Percentiles rank a stretch among this genome's conserved stretches.
Conservation (phyloP, 2,329 filamentous ascomycete genomes). For the Chaetomiaceae sp. region DNA sequence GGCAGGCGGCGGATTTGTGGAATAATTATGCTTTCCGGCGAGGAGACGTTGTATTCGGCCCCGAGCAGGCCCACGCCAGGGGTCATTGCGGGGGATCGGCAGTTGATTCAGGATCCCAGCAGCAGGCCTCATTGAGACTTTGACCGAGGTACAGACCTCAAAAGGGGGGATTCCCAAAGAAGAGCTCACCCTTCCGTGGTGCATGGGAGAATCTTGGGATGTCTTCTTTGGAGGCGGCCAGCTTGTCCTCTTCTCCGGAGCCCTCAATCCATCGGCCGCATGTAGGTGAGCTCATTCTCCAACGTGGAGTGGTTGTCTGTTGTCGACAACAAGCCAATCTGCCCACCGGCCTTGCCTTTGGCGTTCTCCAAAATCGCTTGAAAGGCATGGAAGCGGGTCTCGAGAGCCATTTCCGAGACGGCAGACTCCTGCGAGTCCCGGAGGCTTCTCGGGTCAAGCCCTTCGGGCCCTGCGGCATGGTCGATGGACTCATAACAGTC, state of each 20-base stretch:
- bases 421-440: constrained; percentile 32
- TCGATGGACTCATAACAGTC: background rate
- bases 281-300: constrained; percentile 32
- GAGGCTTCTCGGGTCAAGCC: constrained; percentile 19
- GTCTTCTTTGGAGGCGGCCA: too few species aligned
- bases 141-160: background rate
- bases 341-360: constrained; percentile 9
- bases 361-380: constrained; percentile 28
- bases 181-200: background rate
- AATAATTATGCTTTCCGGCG: constrained; percentile 11
- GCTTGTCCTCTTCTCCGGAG: background rate
- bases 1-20: constrained; percentile 18
- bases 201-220: background rate
- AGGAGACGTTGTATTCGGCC: constrained; percentile 7
- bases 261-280: background rate
- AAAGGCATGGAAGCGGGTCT: constrained; percentile 32
- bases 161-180: background rate
- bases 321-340: constrained; percentile 37
- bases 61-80: background rate
- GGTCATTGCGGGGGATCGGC: constrained; percentile 10
- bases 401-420: constrained; percentile 29
- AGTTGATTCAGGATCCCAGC: too few species aligned
- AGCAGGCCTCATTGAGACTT: background rate
- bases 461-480: constrained; percentile 5
- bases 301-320: constrained; percentile 36